These are phyloP conservation scores for Neopestalotiopsis rosae DNA, from an alignment of 2,329 filamentous ascomycete species.

Conservation along the genomic window DNA sequence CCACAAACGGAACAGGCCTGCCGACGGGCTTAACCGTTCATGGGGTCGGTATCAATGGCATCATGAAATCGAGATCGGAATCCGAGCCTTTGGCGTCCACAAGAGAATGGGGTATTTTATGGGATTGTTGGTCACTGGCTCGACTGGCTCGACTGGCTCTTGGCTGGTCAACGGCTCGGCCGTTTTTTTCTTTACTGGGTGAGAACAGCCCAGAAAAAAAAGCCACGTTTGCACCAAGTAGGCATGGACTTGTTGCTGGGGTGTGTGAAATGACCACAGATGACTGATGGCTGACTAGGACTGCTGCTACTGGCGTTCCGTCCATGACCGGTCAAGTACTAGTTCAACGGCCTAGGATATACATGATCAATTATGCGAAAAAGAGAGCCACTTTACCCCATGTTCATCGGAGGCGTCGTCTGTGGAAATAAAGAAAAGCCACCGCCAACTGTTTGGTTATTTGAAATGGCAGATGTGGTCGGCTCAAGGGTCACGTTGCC, in stretches of 20 bases:
- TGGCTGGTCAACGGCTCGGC: neutral
- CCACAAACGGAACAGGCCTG: neutral
- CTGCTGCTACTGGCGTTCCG: neutral
- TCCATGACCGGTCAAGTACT: neutral
- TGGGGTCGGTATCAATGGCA: neutral
- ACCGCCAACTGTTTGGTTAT: neutral
- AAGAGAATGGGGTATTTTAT: neutral
- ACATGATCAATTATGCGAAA: neutral
- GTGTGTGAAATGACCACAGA: slow-evolving; percentile 1
- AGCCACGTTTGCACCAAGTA: slow-evolving; percentile 3
- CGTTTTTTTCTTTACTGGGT: neutral
- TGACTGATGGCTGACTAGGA: slow-evolving; percentile 7
- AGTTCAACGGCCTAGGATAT: slow-evolving; percentile 7
- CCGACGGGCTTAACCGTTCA: neutral
- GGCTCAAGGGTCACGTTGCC: neutral
- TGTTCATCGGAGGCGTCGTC: neutral
- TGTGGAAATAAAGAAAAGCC: neutral
- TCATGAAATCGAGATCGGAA: slow-evolving; percentile 1
- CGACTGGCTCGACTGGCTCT: no score
- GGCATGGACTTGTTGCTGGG: neutral
- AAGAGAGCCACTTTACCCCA: neutral
- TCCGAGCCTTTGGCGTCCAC: neutral
- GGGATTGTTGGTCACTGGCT: neutral
- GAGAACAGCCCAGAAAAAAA: neutral
- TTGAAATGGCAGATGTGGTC: neutral